Evolutionary conservation across 73 alveolate species (phyloP).

Genomic region (Paramecium sexaurelia): DNA sequence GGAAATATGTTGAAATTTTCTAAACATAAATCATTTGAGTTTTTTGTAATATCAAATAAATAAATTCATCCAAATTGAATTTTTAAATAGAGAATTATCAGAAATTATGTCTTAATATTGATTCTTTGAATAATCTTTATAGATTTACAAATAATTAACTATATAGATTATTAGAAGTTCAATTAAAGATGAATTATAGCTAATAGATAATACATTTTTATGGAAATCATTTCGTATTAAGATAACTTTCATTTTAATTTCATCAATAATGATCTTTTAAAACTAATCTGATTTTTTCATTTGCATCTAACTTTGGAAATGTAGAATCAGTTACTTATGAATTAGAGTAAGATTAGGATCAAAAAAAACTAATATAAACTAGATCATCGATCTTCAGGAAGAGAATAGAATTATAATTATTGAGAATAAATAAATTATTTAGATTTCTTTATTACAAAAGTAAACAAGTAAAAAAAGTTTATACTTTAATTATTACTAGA

Average conservation of each 20-base stretch:
- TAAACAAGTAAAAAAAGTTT: too few species aligned
- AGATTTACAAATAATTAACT: background rate
- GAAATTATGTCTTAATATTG: background rate
- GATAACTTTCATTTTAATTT: background rate
- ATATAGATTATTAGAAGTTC: background rate
- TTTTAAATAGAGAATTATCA: background rate
- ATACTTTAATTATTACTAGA: too few species aligned
- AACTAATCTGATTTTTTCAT: background rate
- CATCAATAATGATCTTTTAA: background rate
- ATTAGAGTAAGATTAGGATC: background rate
- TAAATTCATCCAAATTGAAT: background rate
- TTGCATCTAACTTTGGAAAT: background rate
- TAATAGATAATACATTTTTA: background rate
- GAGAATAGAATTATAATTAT: background rate
- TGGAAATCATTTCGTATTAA: background rate
- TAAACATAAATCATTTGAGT: background rate
- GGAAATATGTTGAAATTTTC: background rate
- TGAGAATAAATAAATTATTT: too few species aligned
- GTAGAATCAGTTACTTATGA: background rate
- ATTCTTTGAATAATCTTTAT: background rate
- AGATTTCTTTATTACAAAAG: background rate
- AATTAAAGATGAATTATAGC: background rate
- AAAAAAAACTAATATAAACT: background rate
- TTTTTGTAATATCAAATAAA: constrained; percentile 16
- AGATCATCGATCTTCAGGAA: background rate